Conservation (phyloP, 495 filamentous ascomycete species). For the Cercophora scortea region DNA sequence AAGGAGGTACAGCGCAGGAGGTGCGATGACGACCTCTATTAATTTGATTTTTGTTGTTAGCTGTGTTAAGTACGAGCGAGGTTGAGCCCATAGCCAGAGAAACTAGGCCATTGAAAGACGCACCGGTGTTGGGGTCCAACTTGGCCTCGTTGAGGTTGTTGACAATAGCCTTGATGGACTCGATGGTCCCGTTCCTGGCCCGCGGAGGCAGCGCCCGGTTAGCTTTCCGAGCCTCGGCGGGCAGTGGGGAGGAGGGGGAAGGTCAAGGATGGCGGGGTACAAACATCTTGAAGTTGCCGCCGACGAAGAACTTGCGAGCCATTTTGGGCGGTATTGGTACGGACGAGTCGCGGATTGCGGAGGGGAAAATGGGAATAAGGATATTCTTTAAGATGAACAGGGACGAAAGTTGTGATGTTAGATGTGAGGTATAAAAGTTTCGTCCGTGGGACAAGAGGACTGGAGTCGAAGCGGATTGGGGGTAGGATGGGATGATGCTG, state of each 20-base stretch:
- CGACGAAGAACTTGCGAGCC: slow-evolving; percentile 98
- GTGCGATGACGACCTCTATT: slow-evolving; percentile 87
- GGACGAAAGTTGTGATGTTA: background rate
- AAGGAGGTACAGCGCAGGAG: slow-evolving; percentile 83
- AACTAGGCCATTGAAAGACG: slow-evolving; percentile 8
- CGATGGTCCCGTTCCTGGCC: slow-evolving; percentile 80
- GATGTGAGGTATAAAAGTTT: slow-evolving; percentile 1
- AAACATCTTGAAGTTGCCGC: slow-evolving; percentile 99
- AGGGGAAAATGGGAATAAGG: background rate
- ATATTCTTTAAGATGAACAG: background rate
- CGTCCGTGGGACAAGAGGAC: background rate
- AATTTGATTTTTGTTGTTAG: too few relatives aligned
- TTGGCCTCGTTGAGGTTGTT: slow-evolving; percentile 75
- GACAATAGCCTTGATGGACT: slow-evolving; percentile 81
- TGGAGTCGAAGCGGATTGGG: background rate
- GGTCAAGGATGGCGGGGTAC: slow-evolving; percentile 18
- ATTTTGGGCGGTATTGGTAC: slow-evolving; percentile 41
- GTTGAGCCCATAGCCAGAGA: background rate
- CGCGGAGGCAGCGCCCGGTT: slow-evolving; percentile 5
- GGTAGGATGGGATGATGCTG: background rate
- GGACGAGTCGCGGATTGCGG: background rate
- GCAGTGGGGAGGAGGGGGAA: slow-evolving; percentile 7
- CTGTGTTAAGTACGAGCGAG: background rate
- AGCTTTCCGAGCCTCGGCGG: slow-evolving; percentile 16
- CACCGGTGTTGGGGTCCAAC: slow-evolving; percentile 60